A percentile compares a stretch with the other conserved stretches of the same genome.
Conservation (phyloP, 2,329 filamentous ascomycete genomes). For the Stachybotrys echinatus region DNA sequence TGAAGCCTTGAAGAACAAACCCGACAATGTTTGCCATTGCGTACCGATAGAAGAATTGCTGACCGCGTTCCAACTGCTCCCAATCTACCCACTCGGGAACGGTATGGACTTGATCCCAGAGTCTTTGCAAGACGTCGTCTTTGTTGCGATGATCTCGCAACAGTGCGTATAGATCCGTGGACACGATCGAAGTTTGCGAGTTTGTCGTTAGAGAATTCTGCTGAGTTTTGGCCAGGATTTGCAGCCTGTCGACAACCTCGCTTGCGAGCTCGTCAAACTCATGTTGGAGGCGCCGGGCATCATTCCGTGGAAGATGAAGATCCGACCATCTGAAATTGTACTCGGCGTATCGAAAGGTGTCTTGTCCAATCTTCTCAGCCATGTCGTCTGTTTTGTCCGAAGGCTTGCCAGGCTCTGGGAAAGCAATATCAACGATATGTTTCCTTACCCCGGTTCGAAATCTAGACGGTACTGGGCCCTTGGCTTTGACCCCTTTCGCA, state of each 20-base stretch:
- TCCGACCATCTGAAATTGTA: constrained; percentile 13
- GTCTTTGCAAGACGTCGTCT: constrained; percentile 25
- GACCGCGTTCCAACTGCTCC: constrained; percentile 58
- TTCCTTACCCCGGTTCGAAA: no score
- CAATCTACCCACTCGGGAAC: constrained; percentile 64
- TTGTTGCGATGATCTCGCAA: constrained; percentile 2
- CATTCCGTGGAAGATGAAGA: constrained; percentile 9
- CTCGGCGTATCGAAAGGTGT: constrained; percentile 7
- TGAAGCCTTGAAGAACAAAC: constrained; percentile 29
- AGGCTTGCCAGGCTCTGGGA: no score
- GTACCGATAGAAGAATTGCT: constrained; percentile 61
- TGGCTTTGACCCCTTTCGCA: no score
- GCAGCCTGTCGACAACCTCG: constrained; percentile 8
- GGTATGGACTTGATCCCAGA: constrained; percentile 55
- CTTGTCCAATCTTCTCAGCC: constrained; percentile 8
- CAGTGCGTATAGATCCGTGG: constrained; percentile 3
- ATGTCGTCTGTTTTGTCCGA: no score
- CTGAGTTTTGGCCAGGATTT: constrained; percentile 8
- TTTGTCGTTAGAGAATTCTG: background rate
- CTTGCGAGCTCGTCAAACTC: constrained; percentile 14
- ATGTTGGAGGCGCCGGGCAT: constrained; percentile 8
- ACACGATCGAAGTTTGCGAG: background rate
- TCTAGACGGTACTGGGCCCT: no score
- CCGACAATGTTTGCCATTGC: constrained; percentile 54
- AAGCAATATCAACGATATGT: no score